Conservation (phyloP, 148 eudicot genomes). For the Spergularia marina region DNA sequence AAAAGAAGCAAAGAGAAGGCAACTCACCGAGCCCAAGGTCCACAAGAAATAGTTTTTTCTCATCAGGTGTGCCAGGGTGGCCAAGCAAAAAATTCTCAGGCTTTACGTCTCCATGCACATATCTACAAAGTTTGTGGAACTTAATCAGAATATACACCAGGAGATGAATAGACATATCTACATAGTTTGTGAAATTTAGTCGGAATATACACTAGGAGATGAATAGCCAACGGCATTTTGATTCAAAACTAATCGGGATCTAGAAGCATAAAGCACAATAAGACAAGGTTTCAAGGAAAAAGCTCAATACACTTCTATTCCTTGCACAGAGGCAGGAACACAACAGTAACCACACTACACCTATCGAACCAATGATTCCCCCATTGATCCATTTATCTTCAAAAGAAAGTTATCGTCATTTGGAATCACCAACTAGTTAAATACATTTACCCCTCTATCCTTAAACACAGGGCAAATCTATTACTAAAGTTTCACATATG, state of each 20-base stretch:
- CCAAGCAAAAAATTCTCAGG: constrained; percentile 98
- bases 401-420: background rate
- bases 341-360: background rate
- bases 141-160: background rate
- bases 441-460: background rate
- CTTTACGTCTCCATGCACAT: constrained; percentile 95
- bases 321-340: background rate
- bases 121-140: constrained; percentile 34
- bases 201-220: background rate
- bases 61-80: constrained; percentile 74
- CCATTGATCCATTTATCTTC: background rate
- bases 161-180: constrained; percentile 49
- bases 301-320: background rate
- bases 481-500: background rate
- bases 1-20: background rate
- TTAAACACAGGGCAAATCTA: background rate
- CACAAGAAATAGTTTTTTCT: constrained; percentile 80
- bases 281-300: background rate
- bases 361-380: background rate
- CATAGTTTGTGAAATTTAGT: background rate
- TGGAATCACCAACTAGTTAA: background rate
- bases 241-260: background rate
- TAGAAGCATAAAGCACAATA: background rate
- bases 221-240: background rate
- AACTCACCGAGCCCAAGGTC: constrained; percentile 84